Base-by-base conservation (phyloP, 202 grass and related monocot genomes). In the Eragrostis tef region DNA sequence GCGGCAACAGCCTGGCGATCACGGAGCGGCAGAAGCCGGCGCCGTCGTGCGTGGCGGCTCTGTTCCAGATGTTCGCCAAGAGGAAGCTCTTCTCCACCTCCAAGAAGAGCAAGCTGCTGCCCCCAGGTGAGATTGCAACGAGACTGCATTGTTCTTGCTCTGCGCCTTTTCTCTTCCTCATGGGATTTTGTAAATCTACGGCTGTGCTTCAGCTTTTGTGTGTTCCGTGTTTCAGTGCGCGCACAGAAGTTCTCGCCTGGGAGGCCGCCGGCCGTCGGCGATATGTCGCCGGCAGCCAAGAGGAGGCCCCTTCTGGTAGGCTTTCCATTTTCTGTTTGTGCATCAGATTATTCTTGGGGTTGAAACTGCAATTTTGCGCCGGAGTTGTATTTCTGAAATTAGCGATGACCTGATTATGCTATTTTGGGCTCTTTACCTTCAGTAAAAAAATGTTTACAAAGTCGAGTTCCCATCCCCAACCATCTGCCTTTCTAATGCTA, bases 61-160 rank as follows among this genome's bases (percentile, higher is more conserved):
- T 90, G 36, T 90, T 90, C 80, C 88, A 90, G 84, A 75, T 83
- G 84, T 58, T 90, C 54, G 88, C 88, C 84, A 90, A 79, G 75
- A 50, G 42, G 80, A 90, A 83, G 63, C 88, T 90, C 62, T 86
- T 86, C 88, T 79, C 79, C 3, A 83, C 88, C 46, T 83, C 88
- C 68, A 90, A 64, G 68, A 90, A 90, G 62, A 83, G 11, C 88
- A 90, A 86, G 53, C 74, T 90, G 68, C 88, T 90, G 1, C 68
- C 84, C 34, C 79, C 79, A 86, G 88, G 88, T 90, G 74, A 85
- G 79, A 27, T 66, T 63, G 44, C 59, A 3, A 34, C 17, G 24
- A 52, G 13, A 70, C 50, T 46, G 45, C 74, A 78, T 70, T 82
- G 78, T 62, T 58, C 48, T 66, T 63, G 13, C 27, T 51, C 20